Evolutionary conservation across 345 rosid genomes (phyloP).

Genomic region (Microcos paniculata): DNA sequence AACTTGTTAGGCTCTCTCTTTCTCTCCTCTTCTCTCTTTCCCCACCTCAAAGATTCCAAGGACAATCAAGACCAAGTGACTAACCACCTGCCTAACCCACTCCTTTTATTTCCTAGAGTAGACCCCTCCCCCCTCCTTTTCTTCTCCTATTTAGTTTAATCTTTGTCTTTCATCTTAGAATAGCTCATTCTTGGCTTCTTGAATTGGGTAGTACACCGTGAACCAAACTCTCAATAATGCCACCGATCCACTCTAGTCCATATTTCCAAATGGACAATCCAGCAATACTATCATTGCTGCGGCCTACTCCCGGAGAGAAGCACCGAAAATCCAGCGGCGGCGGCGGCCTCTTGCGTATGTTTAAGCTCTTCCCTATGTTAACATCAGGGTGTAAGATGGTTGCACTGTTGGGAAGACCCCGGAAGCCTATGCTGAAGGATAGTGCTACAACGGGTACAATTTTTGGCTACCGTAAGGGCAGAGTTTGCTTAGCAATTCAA

Average conservation of each 20-base stretch:
- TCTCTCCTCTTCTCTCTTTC: conserved; percentile 16
- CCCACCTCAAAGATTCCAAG: conserved; percentile 51
- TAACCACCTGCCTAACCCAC: conserved; percentile 47
- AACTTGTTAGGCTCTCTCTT: conserved; percentile 21
- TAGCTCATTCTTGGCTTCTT: conserved; percentile 1
- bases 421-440: conserved; percentile 76
- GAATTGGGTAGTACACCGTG: background rate
- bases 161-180: conserved; percentile 13
- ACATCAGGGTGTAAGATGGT: conserved; percentile 98
- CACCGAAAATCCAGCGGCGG: conserved; percentile 55
- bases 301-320: conserved; percentile 49
- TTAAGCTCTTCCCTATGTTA: conserved; percentile 92
- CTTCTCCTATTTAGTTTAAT: conserved; percentile 23
- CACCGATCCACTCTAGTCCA: conserved; percentile 79
- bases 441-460: conserved; percentile 79
- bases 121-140: background rate
- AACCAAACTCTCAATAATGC: conserved; percentile 34
- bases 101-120: conserved; percentile 10
- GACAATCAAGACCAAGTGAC: conserved; percentile 35
- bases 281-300: conserved; percentile 67
- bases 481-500: conserved; percentile 80
- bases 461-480: conserved; percentile 84
- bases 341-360: conserved; percentile 69
- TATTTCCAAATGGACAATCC: conserved; percentile 72
- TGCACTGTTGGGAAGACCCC: conserved; percentile 64